Conservation (phyloP, 495 filamentous ascomycete species). For the Xylaria bambusicola region DNA sequence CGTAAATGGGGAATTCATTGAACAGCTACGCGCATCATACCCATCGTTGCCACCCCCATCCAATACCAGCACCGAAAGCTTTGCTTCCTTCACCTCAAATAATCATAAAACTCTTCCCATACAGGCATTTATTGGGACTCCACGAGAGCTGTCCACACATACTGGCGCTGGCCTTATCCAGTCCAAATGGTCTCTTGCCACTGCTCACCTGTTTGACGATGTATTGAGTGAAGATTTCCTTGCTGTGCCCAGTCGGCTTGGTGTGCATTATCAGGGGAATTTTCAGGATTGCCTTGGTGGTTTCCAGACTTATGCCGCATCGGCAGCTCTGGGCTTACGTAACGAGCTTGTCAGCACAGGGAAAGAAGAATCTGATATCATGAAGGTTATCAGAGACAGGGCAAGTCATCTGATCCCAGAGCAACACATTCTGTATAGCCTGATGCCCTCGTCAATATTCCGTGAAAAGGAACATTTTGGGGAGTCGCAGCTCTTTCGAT, state of each 20-base stretch:
- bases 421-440: constrained; percentile 78
- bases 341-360: constrained; percentile 91
- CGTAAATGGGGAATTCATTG: constrained; percentile 89
- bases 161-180: constrained; percentile 73
- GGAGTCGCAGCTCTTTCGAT: constrained; percentile 73
- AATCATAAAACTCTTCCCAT: constrained; percentile 64
- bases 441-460: constrained; percentile 75
- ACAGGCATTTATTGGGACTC: constrained; percentile 92
- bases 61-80: constrained; percentile 60
- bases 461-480: constrained; percentile 73
- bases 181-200: constrained; percentile 85
- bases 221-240: constrained; percentile 88
- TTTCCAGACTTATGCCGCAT: constrained; percentile 96
- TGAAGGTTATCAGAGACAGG: constrained; percentile 80
- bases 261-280: constrained; percentile 88
- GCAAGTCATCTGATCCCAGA: constrained; percentile 82
- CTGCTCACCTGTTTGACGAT: constrained; percentile 85
- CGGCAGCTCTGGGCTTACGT: constrained; percentile 82
- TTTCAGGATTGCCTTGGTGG: constrained; percentile 95
- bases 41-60: constrained; percentile 67
- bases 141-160: constrained; percentile 81
- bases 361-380: constrained; percentile 89
- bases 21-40: constrained; percentile 87
- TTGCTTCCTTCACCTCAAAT: constrained; percentile 59
- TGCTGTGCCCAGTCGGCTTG: constrained; percentile 85